Evolutionary conservation across 371 early-diverging fungal species (phyloP), one percentile per base, ranked within the genome.

Genomic region (Rhizopus sp.): DNA sequence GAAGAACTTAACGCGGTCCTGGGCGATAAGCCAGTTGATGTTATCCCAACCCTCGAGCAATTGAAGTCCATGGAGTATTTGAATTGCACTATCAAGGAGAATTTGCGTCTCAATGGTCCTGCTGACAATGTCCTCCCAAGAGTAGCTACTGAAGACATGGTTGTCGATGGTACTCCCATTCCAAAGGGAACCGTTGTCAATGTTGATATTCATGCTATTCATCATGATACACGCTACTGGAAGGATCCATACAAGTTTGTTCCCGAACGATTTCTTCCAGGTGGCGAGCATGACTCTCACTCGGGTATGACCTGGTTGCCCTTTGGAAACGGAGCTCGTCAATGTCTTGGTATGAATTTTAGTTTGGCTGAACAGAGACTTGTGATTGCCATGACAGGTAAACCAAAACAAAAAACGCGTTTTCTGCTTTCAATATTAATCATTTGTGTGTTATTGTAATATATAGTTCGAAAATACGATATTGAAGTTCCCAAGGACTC

Each of bases 321-420:
- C 23, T 85, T 85, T 55, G 66, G 77, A 52, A 63, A 69, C 35
- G 85, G 84, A 7, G 46, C 71, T 3, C 73, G 84, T 39, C 73
- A 80, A 59, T 85, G 87, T 49, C 64, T 83, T 44, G 87, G 84
- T 32, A 72, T 78, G 70, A 76, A 83, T 44, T 85, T 87, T 50
- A 77, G 82, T 4, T 61, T 85, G 54, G 57, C 73, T 12, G 81
- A 82, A 37, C 85, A 83, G 62, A 70, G 81, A n/a, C 66, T 83
- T 10, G 34, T 81, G 2, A 60, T 83, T 15, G 58, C 77, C 7
- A 73, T 81, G 75, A 50, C 85, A 3, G 53, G 72, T 75, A 63
- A 69, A 67, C 66, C 66, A 61, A 17, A 12, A 17, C 3, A 33
- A 9, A 34, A 2, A 32, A 2, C 30, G 23, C n/a, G 10, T 9